These are phyloP conservation scores for Hypseocharis bilobata DNA, from an alignment of 441 rosid species.

Conservation along the genomic window DNA sequence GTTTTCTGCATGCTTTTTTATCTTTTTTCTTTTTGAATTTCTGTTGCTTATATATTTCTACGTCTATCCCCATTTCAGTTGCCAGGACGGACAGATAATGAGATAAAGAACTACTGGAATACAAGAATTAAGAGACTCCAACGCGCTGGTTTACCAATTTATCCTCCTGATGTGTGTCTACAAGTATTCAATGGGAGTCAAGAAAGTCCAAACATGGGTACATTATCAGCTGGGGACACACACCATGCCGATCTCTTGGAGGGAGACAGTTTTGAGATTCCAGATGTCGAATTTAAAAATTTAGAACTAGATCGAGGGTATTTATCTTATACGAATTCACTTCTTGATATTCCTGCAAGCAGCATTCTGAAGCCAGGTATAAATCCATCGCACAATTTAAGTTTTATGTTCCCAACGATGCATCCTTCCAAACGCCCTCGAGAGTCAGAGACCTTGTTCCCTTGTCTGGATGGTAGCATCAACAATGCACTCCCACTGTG, in stretches of 20 bases:
- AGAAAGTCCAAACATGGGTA: constrained; percentile 11
- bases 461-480: constrained; percentile 11
- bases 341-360: constrained; percentile 10
- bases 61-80: constrained; percentile 11
- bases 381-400: background rate
- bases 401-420: constrained; percentile 14
- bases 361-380: constrained; percentile 6
- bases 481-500: constrained; percentile 12
- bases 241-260: constrained; percentile 11
- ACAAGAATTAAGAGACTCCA: constrained; percentile 23
- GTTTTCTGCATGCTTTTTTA: background rate
- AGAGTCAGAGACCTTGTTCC: constrained; percentile 13
- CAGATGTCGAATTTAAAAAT: constrained; percentile 18
- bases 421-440: constrained; percentile 17
- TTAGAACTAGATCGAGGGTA: constrained; percentile 16
- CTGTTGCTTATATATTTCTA: background rate
- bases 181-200: constrained; percentile 7
- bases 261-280: constrained; percentile 16
- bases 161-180: constrained; percentile 20
- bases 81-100: constrained; percentile 30
- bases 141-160: constrained; percentile 22
- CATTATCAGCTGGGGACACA: constrained; percentile 12
- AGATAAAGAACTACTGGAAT: constrained; percentile 29
- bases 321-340: constrained; percentile 7
- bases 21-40: background rate